Base-by-base conservation (phyloP, 2,329 filamentous ascomycete species). In the Atkinsonella texensis region DNA sequence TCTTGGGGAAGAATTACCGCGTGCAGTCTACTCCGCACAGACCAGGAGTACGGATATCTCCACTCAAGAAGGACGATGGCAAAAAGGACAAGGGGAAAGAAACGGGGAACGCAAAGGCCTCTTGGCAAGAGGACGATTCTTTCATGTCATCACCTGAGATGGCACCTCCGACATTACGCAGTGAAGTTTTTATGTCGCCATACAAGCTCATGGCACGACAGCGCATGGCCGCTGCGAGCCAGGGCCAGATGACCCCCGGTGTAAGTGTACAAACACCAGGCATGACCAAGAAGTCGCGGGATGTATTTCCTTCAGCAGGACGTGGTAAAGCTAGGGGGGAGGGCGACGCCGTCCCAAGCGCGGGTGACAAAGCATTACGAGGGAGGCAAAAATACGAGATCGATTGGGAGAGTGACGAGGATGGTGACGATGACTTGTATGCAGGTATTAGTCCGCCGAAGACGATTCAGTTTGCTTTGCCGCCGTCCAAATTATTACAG, bases 1-100 rank as follows among this genome's bases (percentile, higher is more conserved):
- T 97, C n/a, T 80, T 95, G 5, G 90, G 97, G 73, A 96, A 94
- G 69, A 96, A 87, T 53, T 98, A 95, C 71, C 87, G 91, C 33
- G 77, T 98, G 23, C 88, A 94, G 67, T 89, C 91, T 6, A 98
- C 93, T 10, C 93, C 93, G 0, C 83, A 93, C 58, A 84, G 82
- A 61, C 63, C 65, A 3, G 58, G 67, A 3, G 60, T 66, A 33
- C 70, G 70, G 38, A 65, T 74, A 43, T 76, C 74, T 8, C 74
- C 75, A 1, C 62, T 74, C 50, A 74, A 74, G 54, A 62, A 52
- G 41, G 47, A 50, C 35, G 20, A 40, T 11, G 46, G 40, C 42
- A 38, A 47, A 38, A 56, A 50, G 33, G 57, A 59, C 49, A 64
- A 63, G 9, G 46, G 15, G 3, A 46, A 44, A 38, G 51, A 10